Evolutionary conservation across 352 stramenopile species (phyloP), one percentile per base, ranked within the genome.

Genomic region (Pythium dissotocum): DNA sequence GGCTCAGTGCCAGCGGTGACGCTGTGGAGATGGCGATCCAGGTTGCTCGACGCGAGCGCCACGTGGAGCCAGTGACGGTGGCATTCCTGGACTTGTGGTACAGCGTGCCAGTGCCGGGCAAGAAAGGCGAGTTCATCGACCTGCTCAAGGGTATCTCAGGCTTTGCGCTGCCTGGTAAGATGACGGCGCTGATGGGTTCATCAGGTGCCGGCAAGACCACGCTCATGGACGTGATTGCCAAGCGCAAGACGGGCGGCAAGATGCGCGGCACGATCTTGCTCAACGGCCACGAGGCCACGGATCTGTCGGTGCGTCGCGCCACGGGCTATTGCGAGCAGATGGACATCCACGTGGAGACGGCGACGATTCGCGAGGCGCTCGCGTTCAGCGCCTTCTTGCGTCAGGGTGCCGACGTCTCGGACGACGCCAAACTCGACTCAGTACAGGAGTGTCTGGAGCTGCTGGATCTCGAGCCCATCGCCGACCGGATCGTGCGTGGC

Each of bases 331-430:
- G 72, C 33, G 72, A 78, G 52, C 90, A 96, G 63, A 90, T 96
- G 67, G 89, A 97, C 62, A 82, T 84, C 40, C 79, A 97, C 49
- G 91, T 88, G 35, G 82, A 88, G 46, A 97, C 90, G 2, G 80
- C 88, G 2, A 99, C 96, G 2, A 93, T 97, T 38, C 79, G 92
- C 12, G 96, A 99, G 63, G 89, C 92, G 14, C 83, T 99, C 21
- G 79, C 79, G 2, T 99, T 98, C 70, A 97, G 87, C 38, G 91
- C 94, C 0, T 93, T 93, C 65, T 71, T 99, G 58, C 82, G 94
- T 32, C 82, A 90, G 32, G 58, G 55, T 21, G 67, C 60, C 10
- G 63, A 59, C 24, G 38, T 80, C 13, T 40, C 75, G 6, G 46
- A 81, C 61, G 36, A 52, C 60, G 32, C 69, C 4, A 81, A 80